Evolutionary conservation across 257 asterid genomes (phyloP), one percentile per base, ranked within the genome.

Genomic region (Ehretia macrophylla): DNA sequence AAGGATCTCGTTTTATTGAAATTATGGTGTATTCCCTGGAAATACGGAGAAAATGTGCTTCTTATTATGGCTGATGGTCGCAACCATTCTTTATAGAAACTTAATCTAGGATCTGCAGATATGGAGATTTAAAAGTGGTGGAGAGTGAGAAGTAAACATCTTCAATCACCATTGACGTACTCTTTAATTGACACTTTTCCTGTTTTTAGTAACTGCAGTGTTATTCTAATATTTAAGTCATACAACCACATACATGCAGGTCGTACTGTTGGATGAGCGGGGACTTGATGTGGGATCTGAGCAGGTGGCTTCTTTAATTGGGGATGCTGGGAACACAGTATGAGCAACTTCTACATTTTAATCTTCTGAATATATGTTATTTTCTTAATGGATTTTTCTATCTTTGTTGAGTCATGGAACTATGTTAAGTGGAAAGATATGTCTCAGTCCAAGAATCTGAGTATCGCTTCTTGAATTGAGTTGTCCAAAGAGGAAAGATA

Each of bases 241-340:
- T 66, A 66, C 55, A 38, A 23, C 66, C 60, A 16, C 51, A 23
- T 39, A n/a, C 62, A 47, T 66, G 65, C 79, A 88, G 95, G 94
- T 91, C 61, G 91, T 87, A 67, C 68, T 87, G 83, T 47, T 88
- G 73, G 96, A 91, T 65, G 96, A 91, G 70, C 75, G 42, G 13
- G 98, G 98, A 47, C 56, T 66, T 61, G 69, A 73, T 32, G 35
- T 85, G 63, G 72, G 83, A 22, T 91, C 98, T 5, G 80, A 77
- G 73, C 83, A 84, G 68, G 70, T 85, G 92, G 94, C 97, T 68
- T 75, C 87, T 46, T 76, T 91, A 18, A 74, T 91, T 58, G 93
- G 82, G 47, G 90, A 88, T 59, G 86, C 84, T 17, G 82, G 87
- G 60, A 84, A 81, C 72, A 77, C 74, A 19, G 96, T 88, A 83